Conservation (phyloP, 2,329 filamentous ascomycete species). For the Aspergillus sp. region DNA sequence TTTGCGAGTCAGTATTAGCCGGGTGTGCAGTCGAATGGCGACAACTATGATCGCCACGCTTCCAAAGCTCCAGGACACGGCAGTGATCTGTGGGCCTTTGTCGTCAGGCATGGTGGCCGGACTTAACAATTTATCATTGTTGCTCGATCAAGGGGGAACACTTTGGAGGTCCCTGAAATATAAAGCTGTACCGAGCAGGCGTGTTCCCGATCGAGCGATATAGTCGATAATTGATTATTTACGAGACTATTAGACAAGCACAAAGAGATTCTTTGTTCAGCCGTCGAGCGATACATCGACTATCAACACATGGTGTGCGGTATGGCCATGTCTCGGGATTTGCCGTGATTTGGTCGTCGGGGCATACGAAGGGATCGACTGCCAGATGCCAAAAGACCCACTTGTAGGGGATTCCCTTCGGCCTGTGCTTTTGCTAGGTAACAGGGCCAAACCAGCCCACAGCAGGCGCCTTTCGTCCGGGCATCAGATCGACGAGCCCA, state of each 20-base stretch:
- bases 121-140: not conserved
- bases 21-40: slow-evolving; percentile 7
- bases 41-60: slow-evolving; percentile 8
- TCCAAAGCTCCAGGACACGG: slow-evolving; percentile 9
- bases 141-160: not conserved
- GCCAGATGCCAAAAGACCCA: not conserved
- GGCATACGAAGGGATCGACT: not conserved
- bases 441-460: too few relatives aligned
- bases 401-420: not conserved
- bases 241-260: not conserved
- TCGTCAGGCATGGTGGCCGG: not conserved
- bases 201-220: too few relatives aligned
- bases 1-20: slow-evolving; percentile 2
- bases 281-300: not conserved
- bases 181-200: too few relatives aligned
- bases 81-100: slow-evolving; percentile 5
- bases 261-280: not conserved
- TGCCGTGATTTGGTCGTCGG: not conserved
- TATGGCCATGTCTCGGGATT: not conserved
- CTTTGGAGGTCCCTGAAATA: not conserved
- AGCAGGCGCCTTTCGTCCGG: too few relatives aligned
- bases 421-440: not conserved
- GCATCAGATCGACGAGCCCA: too few relatives aligned
- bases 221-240: too few relatives aligned
- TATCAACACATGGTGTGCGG: not conserved